Evolutionary conservation across 805 yeast genomes (phyloP).

Genomic region (Yamadazyma takamatsuzukensis): DNA sequence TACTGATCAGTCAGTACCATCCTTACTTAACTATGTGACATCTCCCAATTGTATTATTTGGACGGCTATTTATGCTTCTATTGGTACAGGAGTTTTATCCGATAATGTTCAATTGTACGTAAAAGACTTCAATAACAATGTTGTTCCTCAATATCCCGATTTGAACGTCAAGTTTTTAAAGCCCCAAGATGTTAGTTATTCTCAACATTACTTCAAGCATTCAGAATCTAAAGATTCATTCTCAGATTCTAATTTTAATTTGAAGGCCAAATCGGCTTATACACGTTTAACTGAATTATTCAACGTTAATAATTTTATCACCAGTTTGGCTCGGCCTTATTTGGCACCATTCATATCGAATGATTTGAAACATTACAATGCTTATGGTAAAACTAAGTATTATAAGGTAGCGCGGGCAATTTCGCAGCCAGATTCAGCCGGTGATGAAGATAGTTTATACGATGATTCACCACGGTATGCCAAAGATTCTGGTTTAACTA

Average conservation of each 20-base stretch:
- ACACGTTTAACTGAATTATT: slow-evolving; percentile 86
- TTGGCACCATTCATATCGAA: slow-evolving; percentile 84
- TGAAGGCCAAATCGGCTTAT: slow-evolving; percentile 56
- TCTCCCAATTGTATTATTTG: slow-evolving; percentile 89
- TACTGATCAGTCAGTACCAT: slow-evolving; percentile 63
- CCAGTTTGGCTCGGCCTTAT: slow-evolving; percentile 90
- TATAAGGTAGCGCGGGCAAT: slow-evolving; percentile 9
- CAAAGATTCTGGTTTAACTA: slow-evolving; percentile 29
- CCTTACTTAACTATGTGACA: slow-evolving; percentile 80
- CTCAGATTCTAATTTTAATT: slow-evolving; percentile 16
- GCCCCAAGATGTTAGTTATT: slow-evolving; percentile 44
- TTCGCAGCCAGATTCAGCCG: slow-evolving; percentile 15
- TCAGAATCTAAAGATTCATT: slow-evolving; percentile 8
- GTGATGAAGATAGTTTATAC: slow-evolving; percentile 24
- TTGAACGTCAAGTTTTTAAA: slow-evolving; percentile 39
- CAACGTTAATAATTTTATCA: slow-evolving; percentile 90
- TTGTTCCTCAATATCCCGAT: slow-evolving; percentile 48
- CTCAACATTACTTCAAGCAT: slow-evolving; percentile 38
- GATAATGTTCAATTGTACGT: slow-evolving; percentile 55
- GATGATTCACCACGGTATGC: slow-evolving; percentile 21
- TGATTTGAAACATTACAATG: slow-evolving; percentile 69
- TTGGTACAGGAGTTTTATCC: slow-evolving; percentile 67
- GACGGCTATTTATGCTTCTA: slow-evolving; percentile 86
- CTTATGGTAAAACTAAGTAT: slow-evolving; percentile 30
- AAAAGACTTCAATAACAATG: slow-evolving; percentile 59